phyloP scores from a whole-genome alignment of 2,329 filamentous ascomycete species.

The Ilyonectria mors-panacis region DNA sequence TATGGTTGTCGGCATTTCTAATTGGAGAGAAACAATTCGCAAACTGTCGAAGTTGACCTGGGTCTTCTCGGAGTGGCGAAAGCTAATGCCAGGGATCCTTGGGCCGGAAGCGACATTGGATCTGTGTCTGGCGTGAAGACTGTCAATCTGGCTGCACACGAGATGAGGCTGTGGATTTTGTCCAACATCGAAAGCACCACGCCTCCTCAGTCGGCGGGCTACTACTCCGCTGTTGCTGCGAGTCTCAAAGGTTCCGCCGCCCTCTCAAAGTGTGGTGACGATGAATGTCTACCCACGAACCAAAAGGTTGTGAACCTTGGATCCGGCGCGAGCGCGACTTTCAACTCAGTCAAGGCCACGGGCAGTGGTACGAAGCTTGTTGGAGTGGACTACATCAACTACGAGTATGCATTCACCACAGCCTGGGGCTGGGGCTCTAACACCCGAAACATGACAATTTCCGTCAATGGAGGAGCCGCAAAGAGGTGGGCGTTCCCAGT shows the following conservation, averaged over 20 bases:
- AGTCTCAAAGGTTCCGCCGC: conserved; percentile 54
- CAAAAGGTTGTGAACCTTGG: conserved; percentile 60
- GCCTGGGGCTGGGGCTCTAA: conserved; percentile 62
- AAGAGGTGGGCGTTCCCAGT: conserved; percentile 66
- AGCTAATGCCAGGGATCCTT: conserved; percentile 58
- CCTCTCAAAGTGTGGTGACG: conserved; percentile 52
- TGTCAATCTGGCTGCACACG: conserved; percentile 55
- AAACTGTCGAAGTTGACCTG: conserved; percentile 60
- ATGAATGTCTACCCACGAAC: conserved; percentile 59
- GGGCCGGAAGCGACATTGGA: conserved; percentile 54
- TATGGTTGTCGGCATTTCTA: conserved; percentile 62
- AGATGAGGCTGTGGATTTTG: conserved; percentile 57
- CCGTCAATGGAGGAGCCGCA: conserved; percentile 59
- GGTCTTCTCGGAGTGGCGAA: conserved; percentile 56
- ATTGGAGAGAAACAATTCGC: conserved; percentile 64
- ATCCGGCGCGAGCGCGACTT: conserved; percentile 52
- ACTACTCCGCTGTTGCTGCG: conserved; percentile 59
- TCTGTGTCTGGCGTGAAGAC: conserved; percentile 51
- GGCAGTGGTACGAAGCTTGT: conserved; percentile 56
- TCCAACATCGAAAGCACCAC: conserved; percentile 50
- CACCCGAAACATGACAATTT: conserved; percentile 64
- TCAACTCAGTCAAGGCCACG: conserved; percentile 51
- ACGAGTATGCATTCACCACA: conserved; percentile 61
- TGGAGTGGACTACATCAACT: conserved; percentile 67
- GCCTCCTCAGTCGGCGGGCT: conserved; percentile 46